Conservation (phyloP, 805 yeast genomes). For the Ogataea zsoltii region DNA sequence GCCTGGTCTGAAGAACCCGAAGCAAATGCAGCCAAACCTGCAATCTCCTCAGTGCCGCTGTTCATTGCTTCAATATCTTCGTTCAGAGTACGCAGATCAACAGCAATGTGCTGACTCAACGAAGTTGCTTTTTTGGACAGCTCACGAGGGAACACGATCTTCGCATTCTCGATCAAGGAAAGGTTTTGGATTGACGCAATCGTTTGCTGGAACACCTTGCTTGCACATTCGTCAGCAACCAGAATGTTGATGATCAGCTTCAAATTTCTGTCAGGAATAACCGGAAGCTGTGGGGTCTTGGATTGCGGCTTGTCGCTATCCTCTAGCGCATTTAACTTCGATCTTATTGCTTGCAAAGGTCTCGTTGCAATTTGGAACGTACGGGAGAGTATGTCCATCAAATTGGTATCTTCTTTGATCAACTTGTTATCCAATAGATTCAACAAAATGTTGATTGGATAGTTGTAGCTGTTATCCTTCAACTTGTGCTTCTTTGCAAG, state of each 20-base stretch:
- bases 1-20: slow-evolving; percentile 85
- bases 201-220: slow-evolving; percentile 81
- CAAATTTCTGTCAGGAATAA: slow-evolving; percentile 62
- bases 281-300: slow-evolving; percentile 48
- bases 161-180: slow-evolving; percentile 60
- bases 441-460: slow-evolving; percentile 72
- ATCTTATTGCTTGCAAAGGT: slow-evolving; percentile 56
- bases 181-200: slow-evolving; percentile 79
- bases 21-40: slow-evolving; percentile 61
- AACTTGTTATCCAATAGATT: slow-evolving; percentile 59
- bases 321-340: slow-evolving; percentile 40
- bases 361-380: slow-evolving; percentile 76
- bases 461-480: slow-evolving; percentile 50
- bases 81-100: slow-evolving; percentile 53
- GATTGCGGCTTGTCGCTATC: slow-evolving; percentile 23
- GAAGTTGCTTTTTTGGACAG: slow-evolving; percentile 62
- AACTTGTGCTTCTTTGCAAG: slow-evolving; percentile 36
- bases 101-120: slow-evolving; percentile 54
- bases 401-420: slow-evolving; percentile 69
- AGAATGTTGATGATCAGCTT: slow-evolving; percentile 65
- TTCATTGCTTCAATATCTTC: slow-evolving; percentile 41
- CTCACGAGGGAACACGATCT: slow-evolving; percentile 63
- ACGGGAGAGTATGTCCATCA: slow-evolving; percentile 76
- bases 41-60: slow-evolving; percentile 48
- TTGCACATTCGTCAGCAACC: slow-evolving; percentile 80